Percentiles rank a stretch among this genome's conserved stretches.
phyloP scores from a whole-genome alignment of 768 basidiomycete species.

The Mycena galopus region DNA sequence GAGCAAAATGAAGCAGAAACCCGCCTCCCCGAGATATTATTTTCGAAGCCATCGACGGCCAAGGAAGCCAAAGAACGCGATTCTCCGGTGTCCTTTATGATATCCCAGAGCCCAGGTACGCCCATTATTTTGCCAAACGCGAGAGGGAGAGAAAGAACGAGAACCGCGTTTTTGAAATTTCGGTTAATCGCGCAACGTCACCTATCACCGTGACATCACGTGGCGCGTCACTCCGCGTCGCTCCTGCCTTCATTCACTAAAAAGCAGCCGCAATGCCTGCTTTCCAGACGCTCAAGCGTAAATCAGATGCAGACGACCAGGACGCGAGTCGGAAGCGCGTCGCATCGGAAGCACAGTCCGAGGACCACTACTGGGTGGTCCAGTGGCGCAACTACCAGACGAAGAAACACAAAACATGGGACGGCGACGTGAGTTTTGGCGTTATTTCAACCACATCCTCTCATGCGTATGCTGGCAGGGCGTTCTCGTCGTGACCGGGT shows the following conservation, averaged over 20 bases:
- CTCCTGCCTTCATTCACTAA: background rate
- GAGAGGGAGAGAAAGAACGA: background rate
- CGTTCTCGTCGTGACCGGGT: slow-evolving; percentile 65
- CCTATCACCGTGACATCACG: slow-evolving; percentile 20
- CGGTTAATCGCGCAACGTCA: background rate
- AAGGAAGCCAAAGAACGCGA: slow-evolving; percentile 37
- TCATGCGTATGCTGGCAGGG: slow-evolving; percentile 31
- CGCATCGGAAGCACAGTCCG: slow-evolving; percentile 36
- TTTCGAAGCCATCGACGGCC: slow-evolving; percentile 48
- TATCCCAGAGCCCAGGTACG: slow-evolving; percentile 47
- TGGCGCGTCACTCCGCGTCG: background rate
- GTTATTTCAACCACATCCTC: background rate
- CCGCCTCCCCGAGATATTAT: slow-evolving; percentile 65
- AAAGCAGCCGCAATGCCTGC: slow-evolving; percentile 44
- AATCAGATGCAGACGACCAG: slow-evolving; percentile 45
- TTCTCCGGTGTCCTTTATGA: slow-evolving; percentile 39
- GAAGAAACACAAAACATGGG: slow-evolving; percentile 93
- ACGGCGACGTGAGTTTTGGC: slow-evolving; percentile 67
- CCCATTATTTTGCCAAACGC: slow-evolving; percentile 37
- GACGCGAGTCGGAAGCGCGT: slow-evolving; percentile 48
- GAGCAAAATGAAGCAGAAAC: slow-evolving; percentile 29
- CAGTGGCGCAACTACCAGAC: slow-evolving; percentile 82
- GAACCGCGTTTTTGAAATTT: no score
- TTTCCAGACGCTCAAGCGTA: slow-evolving; percentile 55
- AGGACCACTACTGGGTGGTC: slow-evolving; percentile 77